Evolutionary conservation across 2,329 filamentous ascomycete species (phyloP).

Genomic region (Gnomoniopsis sp.): DNA sequence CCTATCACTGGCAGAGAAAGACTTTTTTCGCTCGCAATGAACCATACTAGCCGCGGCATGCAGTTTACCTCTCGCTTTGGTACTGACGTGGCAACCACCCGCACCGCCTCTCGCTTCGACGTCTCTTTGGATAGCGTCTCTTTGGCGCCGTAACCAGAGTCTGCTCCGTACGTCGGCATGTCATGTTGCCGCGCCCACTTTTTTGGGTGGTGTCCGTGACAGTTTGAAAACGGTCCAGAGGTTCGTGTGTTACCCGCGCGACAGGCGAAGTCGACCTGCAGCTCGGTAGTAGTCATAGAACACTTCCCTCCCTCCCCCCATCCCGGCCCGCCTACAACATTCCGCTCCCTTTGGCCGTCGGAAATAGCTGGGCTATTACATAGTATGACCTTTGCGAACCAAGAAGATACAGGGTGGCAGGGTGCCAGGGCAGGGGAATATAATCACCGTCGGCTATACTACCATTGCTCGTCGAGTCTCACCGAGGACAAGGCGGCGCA

Average conservation of each 20-base stretch:
- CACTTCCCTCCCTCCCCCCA: too few species aligned
- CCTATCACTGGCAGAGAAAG: constrained; percentile 2
- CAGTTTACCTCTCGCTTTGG: constrained; percentile 11
- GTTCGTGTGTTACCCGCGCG: constrained; percentile 15
- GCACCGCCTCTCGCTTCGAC: not conserved
- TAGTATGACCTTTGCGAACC: not conserved
- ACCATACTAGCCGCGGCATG: not conserved
- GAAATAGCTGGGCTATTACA: too few species aligned
- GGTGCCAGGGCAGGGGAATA: not conserved
- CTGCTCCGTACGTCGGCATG: not conserved
- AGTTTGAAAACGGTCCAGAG: not conserved
- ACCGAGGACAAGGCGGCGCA: constrained; percentile 17
- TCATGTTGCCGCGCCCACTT: constrained; percentile 2
- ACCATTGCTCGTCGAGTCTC: constrained; percentile 13
- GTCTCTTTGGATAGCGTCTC: not conserved
- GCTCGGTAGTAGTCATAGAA: not conserved
- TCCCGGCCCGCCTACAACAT: too few species aligned
- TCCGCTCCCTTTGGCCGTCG: too few species aligned
- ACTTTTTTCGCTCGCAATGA: not conserved
- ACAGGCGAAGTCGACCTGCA: not conserved
- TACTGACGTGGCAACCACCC: constrained; percentile 27
- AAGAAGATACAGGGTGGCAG: not conserved
- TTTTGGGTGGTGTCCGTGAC: constrained; percentile 5
- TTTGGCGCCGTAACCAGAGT: not conserved
- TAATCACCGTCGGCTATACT: constrained; percentile 17